Evolutionary conservation across 805 yeast genomes (phyloP), one percentile per base, ranked within the genome.

Genomic region (Clavispora santaluciae): DNA sequence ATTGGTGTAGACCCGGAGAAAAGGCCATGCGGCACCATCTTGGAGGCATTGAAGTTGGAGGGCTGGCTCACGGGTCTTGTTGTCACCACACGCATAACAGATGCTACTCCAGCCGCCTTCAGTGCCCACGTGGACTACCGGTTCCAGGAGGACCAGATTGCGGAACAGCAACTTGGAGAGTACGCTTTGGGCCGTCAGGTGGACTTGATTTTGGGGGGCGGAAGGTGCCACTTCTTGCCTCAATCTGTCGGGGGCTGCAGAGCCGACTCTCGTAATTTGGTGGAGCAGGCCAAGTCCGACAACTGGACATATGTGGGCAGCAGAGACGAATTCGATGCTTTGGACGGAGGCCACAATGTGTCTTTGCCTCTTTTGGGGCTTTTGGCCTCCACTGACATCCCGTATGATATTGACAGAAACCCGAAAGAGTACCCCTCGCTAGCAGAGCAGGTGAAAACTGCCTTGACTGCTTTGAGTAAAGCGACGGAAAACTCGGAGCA

Each of bases 71-170:
- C 97, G 0, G 98, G 97, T 0, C 67, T 90, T 37, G 97, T 90
- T 20, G 96, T 89, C 22, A 90, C 96, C 21, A 89, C 97, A 0
- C 75, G 95, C 48, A 77, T 90, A 49, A 87, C 96, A 7, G 97
- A 90, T 59, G 97, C 97, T 12, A 90, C 97, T 0, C 97, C 97
- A 0, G 96, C 95, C 10, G 80, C 90, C 0, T 90, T 88, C 59
- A 79, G 87, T 30, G 54, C 95, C 2, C 98, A 90, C 59, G 93
- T 74, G 11, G 81, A 81, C 48, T 75, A 68, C 56, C 75, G 98
- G 56, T 73, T 66, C 51, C 86, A 84, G 66, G 95, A 89, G 60
- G 90, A 85, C 56, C 70, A 80, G 61, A 88, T 90, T 57, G 96
- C 96, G 4, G 78, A 78, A 54, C 96, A 90, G 46, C 93, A 87